phyloP scores from a whole-genome alignment of 2,329 filamentous ascomycete species.

The Aspergillus sp. region DNA sequence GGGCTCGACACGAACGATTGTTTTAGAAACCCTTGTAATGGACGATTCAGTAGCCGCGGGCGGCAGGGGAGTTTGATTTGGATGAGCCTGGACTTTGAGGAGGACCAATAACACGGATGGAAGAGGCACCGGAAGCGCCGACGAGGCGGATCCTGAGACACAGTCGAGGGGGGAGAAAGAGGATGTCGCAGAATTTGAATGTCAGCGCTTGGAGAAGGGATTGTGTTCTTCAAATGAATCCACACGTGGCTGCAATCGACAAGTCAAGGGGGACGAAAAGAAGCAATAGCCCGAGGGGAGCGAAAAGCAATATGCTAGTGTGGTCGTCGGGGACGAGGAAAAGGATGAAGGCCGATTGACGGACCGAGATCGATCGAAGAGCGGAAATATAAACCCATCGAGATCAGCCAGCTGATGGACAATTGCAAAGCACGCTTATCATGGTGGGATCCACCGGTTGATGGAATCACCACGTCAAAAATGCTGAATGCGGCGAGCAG shows the following conservation, averaged over 20 bases:
- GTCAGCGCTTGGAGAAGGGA: conserved; percentile 20
- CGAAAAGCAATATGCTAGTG: neutral
- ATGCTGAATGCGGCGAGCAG: conserved; percentile 5
- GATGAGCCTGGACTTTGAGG: conserved; percentile 10
- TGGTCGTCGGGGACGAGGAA: neutral
- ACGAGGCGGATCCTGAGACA: conserved; percentile 15
- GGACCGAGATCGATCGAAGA: neutral
- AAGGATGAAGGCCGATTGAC: neutral
- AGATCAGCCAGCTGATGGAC: conserved; percentile 5
- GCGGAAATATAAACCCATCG: conserved; percentile 5
- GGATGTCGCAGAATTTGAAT: conserved; percentile 2
- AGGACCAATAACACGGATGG: conserved; percentile 18
- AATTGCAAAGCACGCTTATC: conserved; percentile 7
- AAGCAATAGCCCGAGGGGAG: neutral
- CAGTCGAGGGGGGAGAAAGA: conserved; percentile 9
- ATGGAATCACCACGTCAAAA: conserved; percentile 14
- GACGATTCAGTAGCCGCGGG: conserved; percentile 23
- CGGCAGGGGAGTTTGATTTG: conserved; percentile 17
- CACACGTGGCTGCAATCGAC: conserved; percentile 10
- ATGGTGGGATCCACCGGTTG: conserved; percentile 10
- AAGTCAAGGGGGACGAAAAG: too few species aligned
- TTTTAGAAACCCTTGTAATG: conserved; percentile 11
- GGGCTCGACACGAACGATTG: conserved; percentile 11
- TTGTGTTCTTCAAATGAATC: conserved; percentile 11
- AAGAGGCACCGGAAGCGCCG: conserved; percentile 19